Base-by-base conservation (phyloP, 176 grass and related monocot species). In the Avena eriantha region DNA sequence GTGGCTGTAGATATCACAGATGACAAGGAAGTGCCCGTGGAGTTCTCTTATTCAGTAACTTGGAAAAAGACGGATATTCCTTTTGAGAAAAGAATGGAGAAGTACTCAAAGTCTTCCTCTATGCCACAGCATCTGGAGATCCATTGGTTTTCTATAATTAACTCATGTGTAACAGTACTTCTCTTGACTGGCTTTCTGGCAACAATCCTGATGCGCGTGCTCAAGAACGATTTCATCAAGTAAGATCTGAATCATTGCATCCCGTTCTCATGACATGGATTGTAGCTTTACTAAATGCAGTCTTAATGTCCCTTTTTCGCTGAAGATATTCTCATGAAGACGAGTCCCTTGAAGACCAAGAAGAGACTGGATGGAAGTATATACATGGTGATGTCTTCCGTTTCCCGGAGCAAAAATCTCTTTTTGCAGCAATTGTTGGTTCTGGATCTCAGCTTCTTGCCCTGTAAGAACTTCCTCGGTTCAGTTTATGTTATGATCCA, bases 61-160 rank as follows among this genome's bases (percentile, higher is more conserved):
- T 98, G 96, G 93, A 95, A 93, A 84, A 93, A 92, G 81, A 98
- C 93, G 1, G 58, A 93, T 15, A 90, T 93, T 72, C 83, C 90
- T 43, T 98, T 93, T 31, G 91, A 93, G 81, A 93, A 93, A 77
- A 91, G 93, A 79, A 93, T 98, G 96, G 93, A 98, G 16, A 98
- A 98, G 81, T 98, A 98, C 84, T 92, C 93, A 55, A 94, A 94
- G 68, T 90, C 93, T 59, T 98, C 96, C 34, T 93, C 91, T 61
- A 91, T 98, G 88, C 96, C 96, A 21, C 96, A 98, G 57, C 96
- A 98, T 80, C 91, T 98, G 19, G 96, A 98, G 88, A 98, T 98
- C 63, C 96, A 98, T 73, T 98, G 96, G 96, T 98, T 98, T 88
- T 98, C 96, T 47, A 98, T 98, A 69, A 90, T 98, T 64, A 98